Conservation (phyloP, 495 filamentous ascomycete species). For the Sabuloglossum arenarium region DNA sequence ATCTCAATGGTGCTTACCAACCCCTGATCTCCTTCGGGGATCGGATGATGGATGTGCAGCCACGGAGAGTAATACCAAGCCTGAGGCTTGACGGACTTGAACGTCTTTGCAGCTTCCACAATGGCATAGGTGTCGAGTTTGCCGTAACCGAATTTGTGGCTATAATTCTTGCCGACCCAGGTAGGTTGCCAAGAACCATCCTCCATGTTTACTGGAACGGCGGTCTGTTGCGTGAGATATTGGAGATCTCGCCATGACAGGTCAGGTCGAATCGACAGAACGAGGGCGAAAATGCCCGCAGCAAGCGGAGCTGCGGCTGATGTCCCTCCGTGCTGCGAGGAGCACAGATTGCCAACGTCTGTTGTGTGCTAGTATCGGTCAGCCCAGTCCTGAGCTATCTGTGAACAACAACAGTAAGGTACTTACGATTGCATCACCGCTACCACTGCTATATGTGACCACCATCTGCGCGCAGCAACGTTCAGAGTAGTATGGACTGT, state of each 20-base stretch:
- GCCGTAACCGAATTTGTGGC: constrained; percentile 87
- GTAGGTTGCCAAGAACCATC: constrained; percentile 66
- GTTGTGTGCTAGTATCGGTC: constrained; percentile 51
- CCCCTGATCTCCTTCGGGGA: constrained; percentile 73
- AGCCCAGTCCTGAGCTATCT: background rate
- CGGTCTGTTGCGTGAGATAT: constrained; percentile 68
- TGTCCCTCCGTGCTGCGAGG: constrained; percentile 68
- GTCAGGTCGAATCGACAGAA: constrained; percentile 64
- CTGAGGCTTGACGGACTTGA: constrained; percentile 86
- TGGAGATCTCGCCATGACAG: constrained; percentile 90
- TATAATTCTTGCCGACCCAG: constrained; percentile 63
- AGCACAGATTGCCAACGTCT: constrained; percentile 80
- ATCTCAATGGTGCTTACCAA: constrained; percentile 59
- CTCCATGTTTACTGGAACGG: constrained; percentile 56
- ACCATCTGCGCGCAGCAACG: constrained; percentile 87
- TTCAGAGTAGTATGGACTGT: constrained; percentile 85
- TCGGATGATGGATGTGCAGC: constrained; percentile 66
- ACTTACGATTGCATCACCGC: constrained; percentile 54
- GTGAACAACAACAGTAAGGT: background rate
- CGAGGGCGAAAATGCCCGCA: constrained; percentile 85
- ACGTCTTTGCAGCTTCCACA: constrained; percentile 68
- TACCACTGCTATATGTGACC: constrained; percentile 89
- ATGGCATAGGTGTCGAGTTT: constrained; percentile 77
- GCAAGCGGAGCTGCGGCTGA: constrained; percentile 87
- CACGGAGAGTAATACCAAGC: constrained; percentile 87